Conservation (phyloP, 2,329 filamentous ascomycete species). For the Aspergillus jensenii region DNA sequence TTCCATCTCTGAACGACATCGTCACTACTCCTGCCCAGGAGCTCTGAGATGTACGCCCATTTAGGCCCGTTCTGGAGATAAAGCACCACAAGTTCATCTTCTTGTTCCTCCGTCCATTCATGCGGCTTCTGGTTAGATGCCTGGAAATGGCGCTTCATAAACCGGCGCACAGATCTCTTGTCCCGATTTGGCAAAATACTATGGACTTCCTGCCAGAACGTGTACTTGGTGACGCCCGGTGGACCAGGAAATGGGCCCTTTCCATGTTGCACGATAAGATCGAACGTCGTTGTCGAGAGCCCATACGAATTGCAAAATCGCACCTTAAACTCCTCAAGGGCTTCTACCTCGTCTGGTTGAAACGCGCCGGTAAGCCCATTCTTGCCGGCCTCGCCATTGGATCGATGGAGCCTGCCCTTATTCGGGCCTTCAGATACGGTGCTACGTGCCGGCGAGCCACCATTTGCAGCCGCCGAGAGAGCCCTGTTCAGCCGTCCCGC, state of each 20-base stretch:
- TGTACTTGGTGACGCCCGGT: conserved; percentile 25
- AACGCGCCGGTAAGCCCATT: conserved; percentile 31
- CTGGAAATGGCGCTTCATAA: conserved; percentile 46
- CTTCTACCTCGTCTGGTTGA: conserved; percentile 28
- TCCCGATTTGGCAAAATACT: conserved; percentile 37
- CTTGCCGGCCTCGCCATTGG: conserved; percentile 14
- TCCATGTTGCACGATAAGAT: conserved; percentile 37
- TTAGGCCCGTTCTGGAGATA: conserved; percentile 33
- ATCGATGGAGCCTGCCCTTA: conserved; percentile 9
- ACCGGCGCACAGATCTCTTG: conserved; percentile 39
- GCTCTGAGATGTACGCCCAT: conserved; percentile 37
- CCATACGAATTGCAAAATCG: conserved; percentile 33
- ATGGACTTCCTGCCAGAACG: conserved; percentile 40
- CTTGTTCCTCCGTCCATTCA: conserved; percentile 42
- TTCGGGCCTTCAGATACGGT: background rate
- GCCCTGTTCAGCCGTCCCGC: background rate
- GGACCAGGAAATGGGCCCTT: conserved; percentile 24
- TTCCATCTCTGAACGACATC: conserved; percentile 46
- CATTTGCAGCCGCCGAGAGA: background rate
- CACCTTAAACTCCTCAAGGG: conserved; percentile 34
- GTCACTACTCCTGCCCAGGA: conserved; percentile 40
- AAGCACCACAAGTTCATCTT: conserved; percentile 39
- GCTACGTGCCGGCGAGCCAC: background rate
- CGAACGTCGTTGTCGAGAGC: conserved; percentile 24
- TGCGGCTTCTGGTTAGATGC: conserved; percentile 36